Evolutionary conservation across 805 yeast genomes (phyloP).

Genomic region (Cyberlindnera mrakii): DNA sequence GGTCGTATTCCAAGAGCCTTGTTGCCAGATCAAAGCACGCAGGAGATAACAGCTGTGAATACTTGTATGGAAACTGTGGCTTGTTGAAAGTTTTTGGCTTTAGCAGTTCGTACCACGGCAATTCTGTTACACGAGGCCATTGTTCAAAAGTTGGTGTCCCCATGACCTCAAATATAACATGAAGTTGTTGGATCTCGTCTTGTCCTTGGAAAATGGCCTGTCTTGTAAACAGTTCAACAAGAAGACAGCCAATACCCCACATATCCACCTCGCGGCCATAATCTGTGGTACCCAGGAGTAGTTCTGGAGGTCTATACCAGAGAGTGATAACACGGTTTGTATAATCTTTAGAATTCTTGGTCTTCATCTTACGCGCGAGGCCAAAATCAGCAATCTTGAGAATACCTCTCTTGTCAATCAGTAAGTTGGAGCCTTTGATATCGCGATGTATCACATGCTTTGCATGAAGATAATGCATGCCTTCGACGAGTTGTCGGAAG

Average conservation of each 20-base stretch:
- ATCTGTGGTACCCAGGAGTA: conserved; percentile 81
- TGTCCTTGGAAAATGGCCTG: conserved; percentile 79
- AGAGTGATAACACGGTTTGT: conserved; percentile 93
- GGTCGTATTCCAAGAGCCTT: conserved; percentile 62
- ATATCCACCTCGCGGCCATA: conserved; percentile 89
- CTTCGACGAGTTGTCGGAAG: conserved; percentile 59
- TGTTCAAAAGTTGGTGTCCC: conserved; percentile 71
- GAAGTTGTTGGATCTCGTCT: conserved; percentile 81
- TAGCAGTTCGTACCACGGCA: conserved; percentile 92
- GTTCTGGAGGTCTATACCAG: conserved; percentile 97
- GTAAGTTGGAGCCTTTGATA: conserved; percentile 74
- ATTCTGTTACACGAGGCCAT: conserved; percentile 73
- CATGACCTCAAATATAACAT: conserved; percentile 71
- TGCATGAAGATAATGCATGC: conserved; percentile 62
- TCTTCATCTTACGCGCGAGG: conserved; percentile 69
- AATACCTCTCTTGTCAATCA: conserved; percentile 55
- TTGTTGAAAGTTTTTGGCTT: conserved; percentile 40
- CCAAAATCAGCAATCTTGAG: conserved; percentile 81
- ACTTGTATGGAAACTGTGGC: conserved; percentile 36
- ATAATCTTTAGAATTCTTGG: conserved; percentile 54
- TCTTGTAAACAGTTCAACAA: conserved; percentile 73
- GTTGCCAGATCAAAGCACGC: conserved; percentile 60
- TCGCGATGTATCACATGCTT: conserved; percentile 72
- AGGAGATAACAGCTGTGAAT: conserved; percentile 37
- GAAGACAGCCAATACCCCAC: conserved; percentile 95